Conservation (phyloP, 1,284 basidiomycete genomes). For the Ustilago trichophora region DNA sequence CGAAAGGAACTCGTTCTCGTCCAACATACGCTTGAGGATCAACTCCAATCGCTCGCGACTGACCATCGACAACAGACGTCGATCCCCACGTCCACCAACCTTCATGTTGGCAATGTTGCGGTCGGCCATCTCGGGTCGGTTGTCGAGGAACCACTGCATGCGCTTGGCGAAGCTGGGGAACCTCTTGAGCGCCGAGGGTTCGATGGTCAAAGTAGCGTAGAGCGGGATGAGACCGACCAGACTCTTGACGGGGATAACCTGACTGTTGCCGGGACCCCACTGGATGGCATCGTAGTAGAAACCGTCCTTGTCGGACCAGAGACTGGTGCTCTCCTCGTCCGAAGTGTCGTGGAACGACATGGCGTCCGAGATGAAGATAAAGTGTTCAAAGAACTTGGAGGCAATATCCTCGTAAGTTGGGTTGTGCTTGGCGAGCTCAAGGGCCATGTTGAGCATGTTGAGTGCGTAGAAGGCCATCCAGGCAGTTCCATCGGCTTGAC, state of each 20-base stretch:
- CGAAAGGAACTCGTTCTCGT: slow-evolving; percentile 84
- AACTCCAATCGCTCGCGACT: slow-evolving; percentile 86
- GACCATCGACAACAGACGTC: slow-evolving; percentile 86
- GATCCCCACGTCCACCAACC: slow-evolving; percentile 73
- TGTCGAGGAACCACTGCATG: slow-evolving; percentile 97
- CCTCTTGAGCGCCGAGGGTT: slow-evolving; percentile 84
- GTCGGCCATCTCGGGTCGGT: slow-evolving; percentile 82
- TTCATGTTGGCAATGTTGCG: slow-evolving; percentile 95
- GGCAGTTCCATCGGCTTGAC: slow-evolving; percentile 95
- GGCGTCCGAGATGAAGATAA: slow-evolving; percentile 70
- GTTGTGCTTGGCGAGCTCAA: slow-evolving; percentile 97
- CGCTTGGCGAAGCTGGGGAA: slow-evolving; percentile 98
- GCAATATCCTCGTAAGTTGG: slow-evolving; percentile 97
- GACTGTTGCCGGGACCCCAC: slow-evolving; percentile 74
- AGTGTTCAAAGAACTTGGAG: slow-evolving; percentile 92
- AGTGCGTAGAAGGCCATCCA: slow-evolving; percentile 99
- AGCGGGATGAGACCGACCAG: slow-evolving; percentile 95
- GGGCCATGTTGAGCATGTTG: slow-evolving; percentile 96
- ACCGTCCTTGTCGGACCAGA: slow-evolving; percentile 96
- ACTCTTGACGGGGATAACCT: slow-evolving; percentile 90
- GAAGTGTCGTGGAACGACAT: slow-evolving; percentile 87
- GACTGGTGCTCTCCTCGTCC: slow-evolving; percentile 72
- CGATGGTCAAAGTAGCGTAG: slow-evolving; percentile 91
- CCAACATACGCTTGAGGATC: slow-evolving; percentile 94
- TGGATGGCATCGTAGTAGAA: slow-evolving; percentile 98